Percentiles rank a stretch among this genome's conserved stretches.
Conservation (phyloP, 352 stramenopile genomes). For the Nothophytophthora sp. region DNA sequence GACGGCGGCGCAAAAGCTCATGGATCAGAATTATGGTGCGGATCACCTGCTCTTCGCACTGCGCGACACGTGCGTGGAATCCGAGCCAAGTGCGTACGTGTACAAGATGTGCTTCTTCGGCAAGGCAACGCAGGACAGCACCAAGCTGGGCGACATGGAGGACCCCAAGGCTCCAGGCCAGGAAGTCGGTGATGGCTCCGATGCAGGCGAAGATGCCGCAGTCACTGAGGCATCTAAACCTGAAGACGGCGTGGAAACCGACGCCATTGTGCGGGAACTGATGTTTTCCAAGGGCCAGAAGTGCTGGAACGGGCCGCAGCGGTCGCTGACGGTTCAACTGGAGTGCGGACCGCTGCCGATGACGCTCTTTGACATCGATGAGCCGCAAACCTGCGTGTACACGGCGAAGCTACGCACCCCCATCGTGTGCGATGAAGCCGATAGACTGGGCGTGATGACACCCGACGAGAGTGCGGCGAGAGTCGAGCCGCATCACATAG, state of each 20-base stretch:
- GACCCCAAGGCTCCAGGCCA: conserved; percentile 15
- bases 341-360: conserved; percentile 67
- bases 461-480: conserved; percentile 15
- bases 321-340: conserved; percentile 78
- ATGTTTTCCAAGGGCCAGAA: conserved; percentile 71
- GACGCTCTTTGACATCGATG: conserved; percentile 72
- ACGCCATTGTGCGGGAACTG: conserved; percentile 25
- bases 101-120: conserved; percentile 90
- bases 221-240: too few species aligned
- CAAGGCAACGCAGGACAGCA: conserved; percentile 78
- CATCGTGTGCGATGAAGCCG: conserved; percentile 53
- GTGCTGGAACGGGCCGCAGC: conserved; percentile 89
- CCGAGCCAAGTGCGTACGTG: conserved; percentile 71
- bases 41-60: conserved; percentile 71
- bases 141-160: conserved; percentile 74
- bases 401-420: conserved; percentile 77
- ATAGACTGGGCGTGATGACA: conserved; percentile 39
- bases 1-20: conserved; percentile 24
- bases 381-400: conserved; percentile 89
- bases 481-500: conserved; percentile 54
- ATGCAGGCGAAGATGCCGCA: not conserved
- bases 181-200: conserved; percentile 2
- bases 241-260: conserved; percentile 2
- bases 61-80: conserved; percentile 71
- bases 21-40: conserved; percentile 63